Evolutionary conservation across 371 early-diverging fungal species (phyloP).

Genomic region (Sporodiniella umbellata): DNA sequence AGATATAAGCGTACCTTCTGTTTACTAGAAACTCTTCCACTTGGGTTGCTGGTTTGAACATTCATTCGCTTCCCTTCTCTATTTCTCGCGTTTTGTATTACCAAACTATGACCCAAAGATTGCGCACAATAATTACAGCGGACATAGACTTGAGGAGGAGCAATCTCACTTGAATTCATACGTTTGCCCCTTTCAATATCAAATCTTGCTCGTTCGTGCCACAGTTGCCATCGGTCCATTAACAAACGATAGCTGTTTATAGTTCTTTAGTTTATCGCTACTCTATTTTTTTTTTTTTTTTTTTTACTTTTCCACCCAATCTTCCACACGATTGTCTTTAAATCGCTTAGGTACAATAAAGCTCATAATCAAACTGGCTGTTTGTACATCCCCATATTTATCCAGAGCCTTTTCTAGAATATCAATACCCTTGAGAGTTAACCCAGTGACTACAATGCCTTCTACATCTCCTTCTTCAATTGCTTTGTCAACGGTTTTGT

Average conservation of each 20-base stretch:
- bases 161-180: conserved; percentile 56
- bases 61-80: conserved; percentile 57
- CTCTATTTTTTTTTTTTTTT: no score
- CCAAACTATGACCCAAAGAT: conserved; percentile 64
- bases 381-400: conserved; percentile 88
- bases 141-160: conserved; percentile 81
- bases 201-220: conserved; percentile 77
- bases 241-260: conserved; percentile 74
- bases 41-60: conserved; percentile 45
- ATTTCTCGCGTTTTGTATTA: conserved; percentile 52
- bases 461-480: conserved; percentile 64
- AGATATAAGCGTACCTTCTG: conserved; percentile 49
- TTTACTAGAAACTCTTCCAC: conserved; percentile 35
- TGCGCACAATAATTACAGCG: conserved; percentile 90
- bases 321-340: conserved; percentile 62
- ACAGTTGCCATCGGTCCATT: conserved; percentile 88
- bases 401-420: conserved; percentile 80
- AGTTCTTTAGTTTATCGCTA: not conserved
- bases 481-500: conserved; percentile 42
- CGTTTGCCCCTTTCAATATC: conserved; percentile 81
- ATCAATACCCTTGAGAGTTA: conserved; percentile 57
- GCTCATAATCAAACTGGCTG: conserved; percentile 70
- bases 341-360: conserved; percentile 60
- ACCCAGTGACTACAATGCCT: conserved; percentile 76
- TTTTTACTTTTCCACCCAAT: conserved; percentile 84